phyloP scores from a whole-genome alignment of 2,329 filamentous ascomycete species.

The Microthyrium microscopicum region DNA sequence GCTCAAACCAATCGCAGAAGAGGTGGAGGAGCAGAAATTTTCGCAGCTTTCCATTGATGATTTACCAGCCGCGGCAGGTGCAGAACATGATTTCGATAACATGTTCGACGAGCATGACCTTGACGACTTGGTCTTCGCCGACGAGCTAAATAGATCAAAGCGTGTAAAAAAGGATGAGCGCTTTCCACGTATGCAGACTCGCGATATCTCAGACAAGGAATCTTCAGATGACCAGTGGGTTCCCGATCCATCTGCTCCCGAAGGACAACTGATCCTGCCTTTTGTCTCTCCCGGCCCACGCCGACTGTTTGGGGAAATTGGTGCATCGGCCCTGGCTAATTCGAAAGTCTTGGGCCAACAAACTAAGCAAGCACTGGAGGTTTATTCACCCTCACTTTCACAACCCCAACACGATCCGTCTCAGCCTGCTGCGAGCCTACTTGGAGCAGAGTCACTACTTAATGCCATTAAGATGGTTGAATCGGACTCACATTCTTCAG shows the following conservation, averaged over 20 bases:
- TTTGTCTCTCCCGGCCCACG: too few species aligned
- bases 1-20: constrained; percentile 26
- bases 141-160: constrained; percentile 12
- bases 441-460: constrained; percentile 31
- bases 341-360: constrained; percentile 28
- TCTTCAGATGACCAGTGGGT: neutral
- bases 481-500: too few species aligned
- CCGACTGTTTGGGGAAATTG: constrained; percentile 46
- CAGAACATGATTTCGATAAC: constrained; percentile 15
- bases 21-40: constrained; percentile 38
- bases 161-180: constrained; percentile 12
- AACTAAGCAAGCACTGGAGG: constrained; percentile 15
- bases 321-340: constrained; percentile 35
- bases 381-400: too few species aligned
- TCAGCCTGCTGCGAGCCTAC: constrained; percentile 22
- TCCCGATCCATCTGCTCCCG: neutral
- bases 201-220: constrained; percentile 7
- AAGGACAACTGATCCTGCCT: constrained; percentile 1
- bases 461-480: constrained; percentile 29
- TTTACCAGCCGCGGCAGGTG: constrained; percentile 17
- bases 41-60: constrained; percentile 47
- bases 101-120: constrained; percentile 16
- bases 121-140: constrained; percentile 9
- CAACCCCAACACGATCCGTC: too few species aligned
- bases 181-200: neutral